Evolutionary conservation across 1,284 basidiomycete genomes (phyloP), one percentile per base, ranked within the genome.

Genomic region (Afroboletus lepidellus): DNA sequence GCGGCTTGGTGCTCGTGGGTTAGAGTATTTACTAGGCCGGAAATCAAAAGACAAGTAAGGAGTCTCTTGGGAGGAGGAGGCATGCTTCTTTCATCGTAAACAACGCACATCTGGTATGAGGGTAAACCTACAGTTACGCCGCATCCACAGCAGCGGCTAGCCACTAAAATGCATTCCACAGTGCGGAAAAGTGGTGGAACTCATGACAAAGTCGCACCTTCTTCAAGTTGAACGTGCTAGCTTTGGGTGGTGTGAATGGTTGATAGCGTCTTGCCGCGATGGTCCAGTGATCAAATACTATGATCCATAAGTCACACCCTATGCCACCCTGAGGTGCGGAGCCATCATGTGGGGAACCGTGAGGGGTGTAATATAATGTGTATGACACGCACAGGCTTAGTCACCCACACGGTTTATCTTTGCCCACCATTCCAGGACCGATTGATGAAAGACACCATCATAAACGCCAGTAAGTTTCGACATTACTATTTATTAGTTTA

Each of bases 381-480:
- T 4, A 38, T 46, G 47, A 59, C 41, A 29, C 48, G 41, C 11
- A 21, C 24, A 18, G 45, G 62, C 62, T 60, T 51, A 52, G 57
- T 62, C 62, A 62, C 5, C 24, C 24, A 15, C 45, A n/a, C 23
- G 15, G 23, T 32, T 41, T 25, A 21, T 47, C 47, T 39, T 21
- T 48, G 30, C 41, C 30, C 15, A 43, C 9, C 38, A 25, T 37
- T 46, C 20, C 24, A 24, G 18, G 34, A 11, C 20, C 12, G 24
- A 34, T 60, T 21, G 7, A 66, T 67, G 65, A 67, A 67, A 47
- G 41, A 66, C 33, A 52, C 53, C 6, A 29, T 71, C 41, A 46
- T 45, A 48, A 57, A 67, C 45, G 69, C 65, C 6, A 71, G 65
- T 67, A 47, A 61, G 69, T 62, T 49, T 42, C 38, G 39, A 21